Percentiles rank a stretch among this genome's conserved stretches.
Evolutionary conservation across 1,284 basidiomycete species (phyloP).

Genomic region (Leccinum laetum): DNA sequence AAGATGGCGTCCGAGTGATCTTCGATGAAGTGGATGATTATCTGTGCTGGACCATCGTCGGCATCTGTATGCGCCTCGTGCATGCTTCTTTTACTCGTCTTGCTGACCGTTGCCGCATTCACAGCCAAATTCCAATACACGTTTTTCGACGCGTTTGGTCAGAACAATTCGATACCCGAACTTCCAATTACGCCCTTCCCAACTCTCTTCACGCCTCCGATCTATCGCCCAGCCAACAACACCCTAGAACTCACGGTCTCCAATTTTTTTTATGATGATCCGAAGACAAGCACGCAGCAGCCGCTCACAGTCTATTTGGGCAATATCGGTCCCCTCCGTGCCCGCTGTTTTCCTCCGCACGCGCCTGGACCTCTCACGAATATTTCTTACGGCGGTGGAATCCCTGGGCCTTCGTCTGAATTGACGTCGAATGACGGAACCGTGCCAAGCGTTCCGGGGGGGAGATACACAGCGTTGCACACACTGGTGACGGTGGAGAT

Average conservation of each 20-base stretch:
- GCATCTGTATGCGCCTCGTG: conserved; percentile 73
- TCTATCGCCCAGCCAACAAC: conserved; percentile 71
- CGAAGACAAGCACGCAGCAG: conserved; percentile 59
- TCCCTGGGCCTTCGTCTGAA: conserved; percentile 34
- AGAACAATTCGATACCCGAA: conserved; percentile 73
- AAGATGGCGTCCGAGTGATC: conserved; percentile 66
- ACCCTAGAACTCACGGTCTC: conserved; percentile 82
- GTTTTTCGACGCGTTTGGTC: conserved; percentile 88
- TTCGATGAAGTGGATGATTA: conserved; percentile 93
- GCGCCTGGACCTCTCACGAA: conserved; percentile 64
- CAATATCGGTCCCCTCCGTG: conserved; percentile 79
- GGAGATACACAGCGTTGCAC: conserved; percentile 60
- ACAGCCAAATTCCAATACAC: conserved; percentile 90
- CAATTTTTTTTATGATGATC: conserved; percentile 71
- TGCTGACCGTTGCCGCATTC: conserved; percentile 20
- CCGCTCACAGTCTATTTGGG: conserved; percentile 89
- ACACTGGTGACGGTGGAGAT: conserved; percentile 79
- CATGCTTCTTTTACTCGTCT: conserved; percentile 8
- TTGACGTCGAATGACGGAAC: conserved; percentile 31
- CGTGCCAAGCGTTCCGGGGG: conserved; percentile 28
- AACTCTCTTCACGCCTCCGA: conserved; percentile 79
- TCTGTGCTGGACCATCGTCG: conserved; percentile 94
- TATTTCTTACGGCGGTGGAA: conserved; percentile 51
- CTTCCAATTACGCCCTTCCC: conserved; percentile 89
- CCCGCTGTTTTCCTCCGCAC: conserved; percentile 69